Percentiles rank a stretch among this genome's conserved stretches.
phyloP scores from a whole-genome alignment of 176 grass and related monocot species.

The Tillandsia fasciculata region DNA sequence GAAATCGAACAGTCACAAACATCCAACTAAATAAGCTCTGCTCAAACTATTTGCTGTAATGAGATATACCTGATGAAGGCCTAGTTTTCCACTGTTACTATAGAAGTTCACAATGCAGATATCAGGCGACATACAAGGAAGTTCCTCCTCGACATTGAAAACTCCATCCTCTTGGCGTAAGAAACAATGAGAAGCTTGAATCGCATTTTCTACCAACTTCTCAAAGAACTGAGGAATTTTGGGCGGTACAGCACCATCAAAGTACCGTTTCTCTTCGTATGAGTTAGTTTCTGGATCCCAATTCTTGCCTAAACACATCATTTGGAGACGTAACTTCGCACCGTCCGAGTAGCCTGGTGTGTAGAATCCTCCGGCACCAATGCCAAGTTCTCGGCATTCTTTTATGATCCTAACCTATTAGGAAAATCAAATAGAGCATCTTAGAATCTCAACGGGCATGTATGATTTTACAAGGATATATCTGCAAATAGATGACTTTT shows the following conservation, averaged over 20 bases:
- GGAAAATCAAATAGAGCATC: not conserved
- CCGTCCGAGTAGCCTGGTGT: constrained; percentile 41
- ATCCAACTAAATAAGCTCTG: too few species aligned
- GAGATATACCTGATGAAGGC: constrained; percentile 56
- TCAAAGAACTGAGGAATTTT: constrained; percentile 32
- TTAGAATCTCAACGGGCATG: not conserved
- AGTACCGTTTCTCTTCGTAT: constrained; percentile 20
- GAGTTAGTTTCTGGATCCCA: constrained; percentile 42
- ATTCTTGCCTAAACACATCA: constrained; percentile 67
- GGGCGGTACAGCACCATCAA: constrained; percentile 37
- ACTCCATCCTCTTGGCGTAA: constrained; percentile 2
- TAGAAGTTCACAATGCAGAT: constrained; percentile 63
- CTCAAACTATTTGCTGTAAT: not conserved
- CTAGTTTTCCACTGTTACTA: constrained; percentile 23
- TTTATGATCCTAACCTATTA: constrained; percentile 46
- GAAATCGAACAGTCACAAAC: too few species aligned
- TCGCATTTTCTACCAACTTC: constrained; percentile 23
- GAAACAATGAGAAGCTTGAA: constrained; percentile 30
- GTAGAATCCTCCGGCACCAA: constrained; percentile 45
- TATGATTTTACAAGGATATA: constrained; percentile 2
- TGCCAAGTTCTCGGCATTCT: constrained; percentile 35
- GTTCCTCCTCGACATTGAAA: constrained; percentile 5
- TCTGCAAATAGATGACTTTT: not conserved
- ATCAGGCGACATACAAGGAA: constrained; percentile 42
- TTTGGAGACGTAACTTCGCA: constrained; percentile 24